These are phyloP conservation scores for Vanilla planifolia DNA, from an alignment of 106 monocot species.

Conservation along the genomic window DNA sequence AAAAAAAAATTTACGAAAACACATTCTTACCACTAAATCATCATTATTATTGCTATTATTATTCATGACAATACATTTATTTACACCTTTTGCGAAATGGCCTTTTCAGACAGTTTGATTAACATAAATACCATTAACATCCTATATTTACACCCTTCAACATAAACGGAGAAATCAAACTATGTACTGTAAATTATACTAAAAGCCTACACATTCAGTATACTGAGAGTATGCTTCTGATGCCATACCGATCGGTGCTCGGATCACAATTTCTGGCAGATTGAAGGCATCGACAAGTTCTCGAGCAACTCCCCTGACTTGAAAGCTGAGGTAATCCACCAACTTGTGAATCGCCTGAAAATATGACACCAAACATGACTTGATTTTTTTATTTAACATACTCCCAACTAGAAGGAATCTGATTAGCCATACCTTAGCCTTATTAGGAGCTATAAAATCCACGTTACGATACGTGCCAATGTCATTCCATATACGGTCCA, in stretches of 20 bases:
- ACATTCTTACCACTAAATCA: no score
- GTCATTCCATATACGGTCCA: conserved; percentile 92
- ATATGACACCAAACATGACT: not conserved
- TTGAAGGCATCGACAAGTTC: conserved; percentile 88
- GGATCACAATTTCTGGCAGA: conserved; percentile 63
- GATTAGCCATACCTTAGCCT: conserved; percentile 72
- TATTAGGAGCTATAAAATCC: conserved; percentile 92
- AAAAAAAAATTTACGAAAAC: no score
- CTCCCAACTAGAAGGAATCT: not conserved
- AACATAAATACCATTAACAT: no score
- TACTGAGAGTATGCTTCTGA: conserved; percentile 78
- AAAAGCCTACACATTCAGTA: conserved; percentile 75
- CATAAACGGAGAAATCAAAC: no score
- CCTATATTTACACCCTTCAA: no score
- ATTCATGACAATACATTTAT: no score
- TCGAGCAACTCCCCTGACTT: conserved; percentile 71
- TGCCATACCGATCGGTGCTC: conserved; percentile 85
- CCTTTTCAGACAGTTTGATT: no score
- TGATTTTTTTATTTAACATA: no score
- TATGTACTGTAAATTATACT: no score
- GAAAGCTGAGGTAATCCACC: conserved; percentile 71
- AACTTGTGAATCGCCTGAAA: conserved; percentile 90
- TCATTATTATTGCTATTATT: no score
- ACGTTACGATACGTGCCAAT: conserved; percentile 93
- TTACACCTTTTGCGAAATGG: no score